phyloP scores from a whole-genome alignment of 148 eudicot species.

The Rhododendron mucronatum region DNA sequence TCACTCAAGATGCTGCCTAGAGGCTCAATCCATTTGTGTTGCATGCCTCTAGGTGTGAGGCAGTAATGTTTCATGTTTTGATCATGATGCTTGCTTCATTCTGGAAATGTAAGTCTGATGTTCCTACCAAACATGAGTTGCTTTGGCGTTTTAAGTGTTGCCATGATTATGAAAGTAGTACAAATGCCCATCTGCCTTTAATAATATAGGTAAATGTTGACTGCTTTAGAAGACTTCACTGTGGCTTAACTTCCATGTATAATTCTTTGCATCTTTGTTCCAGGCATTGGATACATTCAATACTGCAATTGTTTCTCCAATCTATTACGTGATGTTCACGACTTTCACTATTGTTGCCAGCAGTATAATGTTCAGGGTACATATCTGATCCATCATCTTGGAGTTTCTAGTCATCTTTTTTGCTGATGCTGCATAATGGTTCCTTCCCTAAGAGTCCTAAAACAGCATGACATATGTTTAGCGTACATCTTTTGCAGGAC shows the following conservation, averaged over 20 bases:
- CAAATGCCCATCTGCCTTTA: neutral
- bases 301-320: slow-evolving; percentile 85
- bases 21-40: neutral
- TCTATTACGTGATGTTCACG: slow-evolving; percentile 95
- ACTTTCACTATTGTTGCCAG: slow-evolving; percentile 80
- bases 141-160: neutral
- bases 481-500: slow-evolving; percentile 41
- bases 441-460: neutral
- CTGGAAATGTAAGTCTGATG: neutral
- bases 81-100: neutral
- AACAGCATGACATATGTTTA: neutral
- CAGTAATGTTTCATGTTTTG: neutral
- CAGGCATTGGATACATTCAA: slow-evolving; percentile 83
- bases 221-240: neutral
- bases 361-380: slow-evolving; percentile 87
- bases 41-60: neutral
- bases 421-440: neutral
- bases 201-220: neutral
- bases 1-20: neutral
- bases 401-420: neutral
- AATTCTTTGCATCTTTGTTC: slow-evolving; percentile 6
- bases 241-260: neutral
- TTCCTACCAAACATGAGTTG: neutral
- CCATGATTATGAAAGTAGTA: neutral
- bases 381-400: neutral